Evolutionary conservation across 2,329 filamentous ascomycete genomes (phyloP), one percentile per base, ranked within the genome.

Genomic region (Fusarium sp.): DNA sequence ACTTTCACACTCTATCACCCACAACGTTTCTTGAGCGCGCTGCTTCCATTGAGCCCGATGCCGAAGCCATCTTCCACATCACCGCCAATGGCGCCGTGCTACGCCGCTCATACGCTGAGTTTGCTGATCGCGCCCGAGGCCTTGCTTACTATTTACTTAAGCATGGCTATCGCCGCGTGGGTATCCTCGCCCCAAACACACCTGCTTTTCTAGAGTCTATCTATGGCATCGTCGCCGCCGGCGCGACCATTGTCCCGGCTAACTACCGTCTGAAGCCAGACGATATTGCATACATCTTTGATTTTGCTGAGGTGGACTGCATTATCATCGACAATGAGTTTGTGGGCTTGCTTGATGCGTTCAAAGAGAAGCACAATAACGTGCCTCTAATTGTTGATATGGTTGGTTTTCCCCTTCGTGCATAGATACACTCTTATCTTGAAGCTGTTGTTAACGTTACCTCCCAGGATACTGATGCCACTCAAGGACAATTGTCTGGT

Each of bases 131-230:
- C 43, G 92, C 94, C 5, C 83, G 92, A 41, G 96, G 95, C 1
- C 82, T 99, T 19, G 94, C 94, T 15, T 98, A 97, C 80, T 98
- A 91, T 77, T 77, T 99, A 57, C 87, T 87, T 71, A 92, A 92
- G 77, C 88, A 92, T 75, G 85, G 87, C 6, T 89, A 88, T 74
- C 90, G 88, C 74, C 86, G 92, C 62, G 91, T 98, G 7, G 96
- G 96, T 8, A 90, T 99, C 47, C 83, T 99, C 13, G 90, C 89
- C 10, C 92, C 96, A 5, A 99, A 99, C 77, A 99, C 96, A 1
- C 96, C 96, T 0, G 94, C 94, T 0, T 98, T 98, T 74, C 83
- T 99, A 28, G 95, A 98, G 80, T 87, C 89, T 8, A 92, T 97
- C 65, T 99, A 93, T 75, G 96, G 92, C 3, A 91, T 97, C 71